phyloP scores from a whole-genome alignment of 2,329 filamentous ascomycete genomes.

The Aspergillus sp. region DNA sequence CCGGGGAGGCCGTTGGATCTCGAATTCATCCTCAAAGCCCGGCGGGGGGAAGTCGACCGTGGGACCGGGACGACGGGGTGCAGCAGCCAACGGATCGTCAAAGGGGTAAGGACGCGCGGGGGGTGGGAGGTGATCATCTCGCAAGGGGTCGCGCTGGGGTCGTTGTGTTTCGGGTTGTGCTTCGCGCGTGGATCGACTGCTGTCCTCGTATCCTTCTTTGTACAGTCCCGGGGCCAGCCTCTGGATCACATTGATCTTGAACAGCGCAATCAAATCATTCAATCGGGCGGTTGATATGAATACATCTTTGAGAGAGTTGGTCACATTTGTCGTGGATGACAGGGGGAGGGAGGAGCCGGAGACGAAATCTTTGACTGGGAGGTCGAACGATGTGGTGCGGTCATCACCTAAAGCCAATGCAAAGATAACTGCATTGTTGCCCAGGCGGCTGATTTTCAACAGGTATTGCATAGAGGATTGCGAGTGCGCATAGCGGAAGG shows the following conservation, averaged over 20 bases:
- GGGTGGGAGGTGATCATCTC: conserved; percentile 53
- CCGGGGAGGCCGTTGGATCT: conserved; percentile 69
- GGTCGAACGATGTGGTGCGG: conserved; percentile 73
- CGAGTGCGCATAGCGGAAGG: conserved; percentile 82
- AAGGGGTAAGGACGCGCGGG: conserved; percentile 69
- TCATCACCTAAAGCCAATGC: conserved; percentile 79
- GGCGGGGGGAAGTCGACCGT: conserved; percentile 77
- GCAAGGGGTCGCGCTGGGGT: conserved; percentile 48
- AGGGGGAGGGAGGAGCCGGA: conserved; percentile 60
- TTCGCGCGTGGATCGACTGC: conserved; percentile 33
- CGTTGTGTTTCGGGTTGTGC: conserved; percentile 34
- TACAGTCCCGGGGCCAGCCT: conserved; percentile 75
- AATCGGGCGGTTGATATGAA: conserved; percentile 75
- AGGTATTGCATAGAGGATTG: conserved; percentile 84
- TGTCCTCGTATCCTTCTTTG: conserved; percentile 75
- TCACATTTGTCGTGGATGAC: conserved; percentile 34
- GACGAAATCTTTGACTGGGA: conserved; percentile 72
- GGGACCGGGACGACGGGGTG: conserved; percentile 63
- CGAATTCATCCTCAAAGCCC: conserved; percentile 89
- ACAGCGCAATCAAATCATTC: conserved; percentile 65
- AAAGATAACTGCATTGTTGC: conserved; percentile 78
- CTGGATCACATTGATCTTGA: conserved; percentile 80
- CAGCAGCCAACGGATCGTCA: conserved; percentile 62
- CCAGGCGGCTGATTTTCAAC: conserved; percentile 77
- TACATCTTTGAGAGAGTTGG: conserved; percentile 49